Evolutionary conservation across 257 asterid genomes (phyloP).

Genomic region (Rubia yunnanensis): DNA sequence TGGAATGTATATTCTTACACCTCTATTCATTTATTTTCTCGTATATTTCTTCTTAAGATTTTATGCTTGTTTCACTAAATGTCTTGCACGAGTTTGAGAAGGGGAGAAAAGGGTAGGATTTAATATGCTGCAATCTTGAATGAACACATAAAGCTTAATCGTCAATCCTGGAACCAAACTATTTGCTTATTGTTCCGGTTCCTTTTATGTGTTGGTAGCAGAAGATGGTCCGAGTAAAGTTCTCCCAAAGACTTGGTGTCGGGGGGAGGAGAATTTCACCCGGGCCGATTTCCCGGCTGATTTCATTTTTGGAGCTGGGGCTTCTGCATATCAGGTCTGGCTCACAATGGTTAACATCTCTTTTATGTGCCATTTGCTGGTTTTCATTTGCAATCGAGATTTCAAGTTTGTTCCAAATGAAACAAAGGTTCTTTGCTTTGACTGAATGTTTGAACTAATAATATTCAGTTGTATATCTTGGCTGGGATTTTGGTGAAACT

Average conservation of each 20-base stretch:
- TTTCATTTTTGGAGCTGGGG: conserved; percentile 10
- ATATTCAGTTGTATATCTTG: neutral
- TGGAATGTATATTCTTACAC: neutral
- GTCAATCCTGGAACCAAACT: no score
- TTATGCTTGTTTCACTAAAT: neutral
- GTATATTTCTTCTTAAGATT: neutral
- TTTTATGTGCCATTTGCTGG: neutral
- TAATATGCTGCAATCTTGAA: no score
- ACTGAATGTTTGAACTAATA: neutral
- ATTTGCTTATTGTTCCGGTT: no score
- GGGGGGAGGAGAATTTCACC: no score
- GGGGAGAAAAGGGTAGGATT: neutral
- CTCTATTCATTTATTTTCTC: neutral
- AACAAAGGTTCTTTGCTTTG: neutral
- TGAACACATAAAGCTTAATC: no score
- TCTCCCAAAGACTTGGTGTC: no score
- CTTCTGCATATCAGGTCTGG: conserved; percentile 13
- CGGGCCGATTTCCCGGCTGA: neutral
- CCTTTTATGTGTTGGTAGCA: no score
- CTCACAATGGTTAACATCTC: no score
- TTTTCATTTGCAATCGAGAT: neutral
- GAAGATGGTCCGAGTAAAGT: no score
- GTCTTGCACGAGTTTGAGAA: neutral
- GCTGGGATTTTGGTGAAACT: neutral
- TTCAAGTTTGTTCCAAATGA: neutral